phyloP scores from a whole-genome alignment of 75 land plant genomes.

The Isoetes taiwanensis region DNA sequence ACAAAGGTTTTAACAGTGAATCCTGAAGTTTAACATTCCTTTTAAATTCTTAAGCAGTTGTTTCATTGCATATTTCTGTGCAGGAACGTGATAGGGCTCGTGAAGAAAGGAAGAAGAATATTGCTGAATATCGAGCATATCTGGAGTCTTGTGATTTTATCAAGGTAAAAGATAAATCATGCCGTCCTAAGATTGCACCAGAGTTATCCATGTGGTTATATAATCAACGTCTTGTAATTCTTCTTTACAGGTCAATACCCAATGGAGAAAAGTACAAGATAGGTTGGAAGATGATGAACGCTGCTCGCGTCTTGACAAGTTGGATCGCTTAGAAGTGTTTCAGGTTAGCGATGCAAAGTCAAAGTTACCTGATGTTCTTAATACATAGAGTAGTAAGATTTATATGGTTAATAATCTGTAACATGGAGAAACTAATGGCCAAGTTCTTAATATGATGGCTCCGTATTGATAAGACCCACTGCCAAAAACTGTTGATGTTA shows the following conservation, averaged over 20 bases:
- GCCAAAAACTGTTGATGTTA: too few relatives aligned
- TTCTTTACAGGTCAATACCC: constrained; percentile 53
- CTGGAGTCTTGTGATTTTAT: constrained; percentile 81
- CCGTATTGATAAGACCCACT: too few relatives aligned
- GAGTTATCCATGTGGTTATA: background rate
- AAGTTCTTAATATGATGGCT: too few relatives aligned
- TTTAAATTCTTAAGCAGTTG: background rate
- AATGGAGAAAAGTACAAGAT: constrained; percentile 95
- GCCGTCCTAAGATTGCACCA: background rate
- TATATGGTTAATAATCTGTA: too few relatives aligned
- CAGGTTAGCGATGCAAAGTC: constrained; percentile 43
- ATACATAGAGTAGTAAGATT: too few relatives aligned
- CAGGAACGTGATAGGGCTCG: constrained; percentile 79
- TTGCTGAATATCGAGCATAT: constrained; percentile 48
- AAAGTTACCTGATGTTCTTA: too few relatives aligned
- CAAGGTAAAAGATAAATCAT: constrained; percentile 35
- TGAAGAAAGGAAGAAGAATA: constrained; percentile 54
- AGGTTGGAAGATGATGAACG: constrained; percentile 90
- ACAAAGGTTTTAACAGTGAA: too few relatives aligned
- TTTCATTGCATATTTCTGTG: background rate
- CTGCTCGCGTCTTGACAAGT: constrained; percentile 74
- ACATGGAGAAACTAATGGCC: too few relatives aligned
- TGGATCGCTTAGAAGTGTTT: constrained; percentile 72
- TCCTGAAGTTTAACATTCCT: too few relatives aligned
- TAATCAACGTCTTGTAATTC: too few relatives aligned